Evolutionary conservation across 805 yeast species (phyloP).

Genomic region (Brettanomyces nanus): DNA sequence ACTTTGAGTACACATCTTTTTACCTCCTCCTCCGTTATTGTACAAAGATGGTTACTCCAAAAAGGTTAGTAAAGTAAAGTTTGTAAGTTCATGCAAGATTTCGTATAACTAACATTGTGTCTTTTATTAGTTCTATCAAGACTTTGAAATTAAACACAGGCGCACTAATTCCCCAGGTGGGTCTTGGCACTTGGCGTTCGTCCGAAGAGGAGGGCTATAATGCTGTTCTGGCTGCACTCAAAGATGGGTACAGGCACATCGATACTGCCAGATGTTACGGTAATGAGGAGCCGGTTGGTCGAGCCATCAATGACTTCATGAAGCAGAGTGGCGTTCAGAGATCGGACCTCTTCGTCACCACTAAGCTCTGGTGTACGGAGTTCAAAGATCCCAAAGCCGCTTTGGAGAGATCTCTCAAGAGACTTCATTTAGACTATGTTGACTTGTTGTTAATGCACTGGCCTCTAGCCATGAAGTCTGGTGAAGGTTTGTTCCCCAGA

Average conservation of each 20-base stretch:
- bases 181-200: conserved; percentile 16
- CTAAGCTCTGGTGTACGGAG: conserved; percentile 49
- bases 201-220: conserved; percentile 37
- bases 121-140: conserved; percentile 7
- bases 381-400: conserved; percentile 36
- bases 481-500: conserved; percentile 29
- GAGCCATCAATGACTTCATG: conserved; percentile 38
- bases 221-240: conserved; percentile 53
- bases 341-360: conserved; percentile 50
- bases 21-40: no score
- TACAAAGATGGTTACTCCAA: no score
- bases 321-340: conserved; percentile 53
- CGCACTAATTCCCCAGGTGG: conserved; percentile 28
- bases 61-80: no score
- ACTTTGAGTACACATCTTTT: no score
- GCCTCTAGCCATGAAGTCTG: conserved; percentile 43
- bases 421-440: conserved; percentile 50
- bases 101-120: no score
- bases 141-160: conserved; percentile 5
- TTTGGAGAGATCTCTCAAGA: conserved; percentile 40
- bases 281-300: conserved; percentile 54
- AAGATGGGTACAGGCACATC: conserved; percentile 67
- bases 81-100: no score
- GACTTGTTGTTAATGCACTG: conserved; percentile 63
- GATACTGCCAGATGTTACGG: conserved; percentile 68